These are phyloP conservation scores for Boletus semigastroideus DNA, from an alignment of 1,284 basidiomycete species.

Conservation along the genomic window DNA sequence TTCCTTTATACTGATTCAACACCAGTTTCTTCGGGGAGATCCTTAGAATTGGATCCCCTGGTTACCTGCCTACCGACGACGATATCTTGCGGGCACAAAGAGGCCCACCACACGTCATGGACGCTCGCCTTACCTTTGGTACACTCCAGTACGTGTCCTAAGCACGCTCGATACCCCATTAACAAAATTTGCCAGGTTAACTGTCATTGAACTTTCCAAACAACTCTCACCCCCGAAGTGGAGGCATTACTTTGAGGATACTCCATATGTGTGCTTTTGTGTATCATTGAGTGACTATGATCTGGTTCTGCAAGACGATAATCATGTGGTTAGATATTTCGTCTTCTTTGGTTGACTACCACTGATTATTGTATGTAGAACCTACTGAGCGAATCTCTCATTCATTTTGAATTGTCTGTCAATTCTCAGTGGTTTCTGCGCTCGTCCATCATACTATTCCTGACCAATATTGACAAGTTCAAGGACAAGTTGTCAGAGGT, in stretches of 20 bases:
- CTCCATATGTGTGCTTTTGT: conserved; percentile 3
- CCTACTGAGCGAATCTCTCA: not conserved
- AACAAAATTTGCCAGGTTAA: not conserved
- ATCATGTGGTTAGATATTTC: not conserved
- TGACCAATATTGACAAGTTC: conserved; percentile 4
- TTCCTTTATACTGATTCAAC: not conserved
- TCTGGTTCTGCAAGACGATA: not conserved
- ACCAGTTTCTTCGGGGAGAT: not conserved
- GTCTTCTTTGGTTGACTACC: not conserved
- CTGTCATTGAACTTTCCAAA: not conserved
- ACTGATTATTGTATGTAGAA: not conserved
- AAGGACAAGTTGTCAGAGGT: conserved; percentile 10
- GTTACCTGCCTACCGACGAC: not conserved
- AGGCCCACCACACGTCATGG: not conserved
- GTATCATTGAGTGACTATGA: conserved; percentile 5
- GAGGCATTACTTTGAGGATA: not conserved
- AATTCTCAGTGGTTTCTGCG: conserved; percentile 1
- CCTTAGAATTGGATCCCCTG: conserved; percentile 3
- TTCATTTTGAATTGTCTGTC: not conserved
- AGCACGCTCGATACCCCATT: not conserved
- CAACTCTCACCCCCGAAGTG: not conserved
- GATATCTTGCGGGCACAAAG: conserved; percentile 4
- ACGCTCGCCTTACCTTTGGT: conserved; percentile 3
- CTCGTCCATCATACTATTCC: not conserved
- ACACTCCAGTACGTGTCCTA: conserved; percentile 1